These are phyloP conservation scores for Coemansia sp. DNA, from an alignment of 192 early-diverging fungal species.

Conservation along the genomic window DNA sequence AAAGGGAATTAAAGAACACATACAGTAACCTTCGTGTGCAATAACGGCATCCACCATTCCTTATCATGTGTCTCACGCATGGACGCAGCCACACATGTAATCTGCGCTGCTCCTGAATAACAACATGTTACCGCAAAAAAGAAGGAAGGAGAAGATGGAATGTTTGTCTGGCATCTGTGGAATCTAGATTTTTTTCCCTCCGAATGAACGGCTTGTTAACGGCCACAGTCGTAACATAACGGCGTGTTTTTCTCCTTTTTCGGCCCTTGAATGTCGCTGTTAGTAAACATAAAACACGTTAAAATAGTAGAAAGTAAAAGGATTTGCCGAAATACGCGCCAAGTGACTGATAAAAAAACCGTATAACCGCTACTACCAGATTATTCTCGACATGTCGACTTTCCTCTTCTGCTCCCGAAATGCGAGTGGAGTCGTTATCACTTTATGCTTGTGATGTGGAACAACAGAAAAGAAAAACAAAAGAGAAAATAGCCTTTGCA, in stretches of 20 bases:
- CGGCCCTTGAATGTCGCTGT: too few species aligned
- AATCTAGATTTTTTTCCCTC: neutral
- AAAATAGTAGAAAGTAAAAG: neutral
- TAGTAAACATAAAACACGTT: too few species aligned
- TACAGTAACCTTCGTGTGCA: too few species aligned
- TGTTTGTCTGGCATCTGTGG: neutral
- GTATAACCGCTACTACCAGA: neutral
- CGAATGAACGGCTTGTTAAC: too few species aligned
- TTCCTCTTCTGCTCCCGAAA: neutral
- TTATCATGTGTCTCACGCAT: neutral
- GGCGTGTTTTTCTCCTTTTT: too few species aligned
- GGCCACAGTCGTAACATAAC: too few species aligned
- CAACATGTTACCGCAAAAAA: neutral
- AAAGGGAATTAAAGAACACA: too few species aligned
- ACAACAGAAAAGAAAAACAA: too few species aligned
- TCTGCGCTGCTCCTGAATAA: neutral
- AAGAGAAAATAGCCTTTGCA: too few species aligned
- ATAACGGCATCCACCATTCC: neutral
- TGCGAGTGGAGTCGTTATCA: too few species aligned
- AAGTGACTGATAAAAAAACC: neutral
- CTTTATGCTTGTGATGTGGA: too few species aligned
- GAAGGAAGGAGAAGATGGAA: neutral
- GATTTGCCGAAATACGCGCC: slow-evolving; percentile 1
- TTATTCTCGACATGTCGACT: neutral
- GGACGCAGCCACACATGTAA: neutral